Evolutionary conservation across 331 rosid species (phyloP).

Genomic region (Arachis monticola): DNA sequence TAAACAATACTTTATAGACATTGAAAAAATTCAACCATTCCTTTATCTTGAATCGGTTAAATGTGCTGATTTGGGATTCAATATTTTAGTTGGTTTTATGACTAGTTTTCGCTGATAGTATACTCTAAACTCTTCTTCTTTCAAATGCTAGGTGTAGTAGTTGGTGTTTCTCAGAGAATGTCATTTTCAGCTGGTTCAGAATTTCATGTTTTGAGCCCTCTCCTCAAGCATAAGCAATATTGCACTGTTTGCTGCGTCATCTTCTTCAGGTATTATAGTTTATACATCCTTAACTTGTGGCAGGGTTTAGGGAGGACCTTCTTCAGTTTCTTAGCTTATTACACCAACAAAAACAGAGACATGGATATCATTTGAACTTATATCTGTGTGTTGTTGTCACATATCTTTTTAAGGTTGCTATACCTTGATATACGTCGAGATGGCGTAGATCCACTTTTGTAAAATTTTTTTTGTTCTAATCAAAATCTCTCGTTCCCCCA

Average conservation of each 20-base stretch:
- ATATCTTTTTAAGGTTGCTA: no score
- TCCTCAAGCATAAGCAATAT: conserved; percentile 97
- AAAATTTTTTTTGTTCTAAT: no score
- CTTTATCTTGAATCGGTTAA: no score
- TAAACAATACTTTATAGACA: no score
- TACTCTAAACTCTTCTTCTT: no score
- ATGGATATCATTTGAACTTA: neutral
- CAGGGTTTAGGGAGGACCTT: neutral
- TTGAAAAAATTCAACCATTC: no score
- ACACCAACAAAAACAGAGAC: no score
- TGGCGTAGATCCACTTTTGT: no score
- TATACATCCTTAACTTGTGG: neutral
- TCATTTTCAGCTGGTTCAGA: conserved; percentile 96
- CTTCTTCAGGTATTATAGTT: conserved; percentile 86
- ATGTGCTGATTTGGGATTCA: conserved; percentile 39
- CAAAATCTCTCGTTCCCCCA: no score
- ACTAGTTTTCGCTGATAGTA: no score
- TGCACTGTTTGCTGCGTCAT: conserved; percentile 92
- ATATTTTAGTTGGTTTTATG: conserved; percentile 87
- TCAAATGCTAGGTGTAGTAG: conserved; percentile 95
- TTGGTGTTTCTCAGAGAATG: conserved; percentile 93
- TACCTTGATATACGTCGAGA: no score
- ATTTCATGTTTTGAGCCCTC: conserved; percentile 97
- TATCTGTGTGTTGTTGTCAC: no score
- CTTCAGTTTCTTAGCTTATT: conserved; percentile 8